These are phyloP conservation scores for Zea mays DNA, from an alignment of 176 grass and related monocot genomes.

Conservation along the genomic window DNA sequence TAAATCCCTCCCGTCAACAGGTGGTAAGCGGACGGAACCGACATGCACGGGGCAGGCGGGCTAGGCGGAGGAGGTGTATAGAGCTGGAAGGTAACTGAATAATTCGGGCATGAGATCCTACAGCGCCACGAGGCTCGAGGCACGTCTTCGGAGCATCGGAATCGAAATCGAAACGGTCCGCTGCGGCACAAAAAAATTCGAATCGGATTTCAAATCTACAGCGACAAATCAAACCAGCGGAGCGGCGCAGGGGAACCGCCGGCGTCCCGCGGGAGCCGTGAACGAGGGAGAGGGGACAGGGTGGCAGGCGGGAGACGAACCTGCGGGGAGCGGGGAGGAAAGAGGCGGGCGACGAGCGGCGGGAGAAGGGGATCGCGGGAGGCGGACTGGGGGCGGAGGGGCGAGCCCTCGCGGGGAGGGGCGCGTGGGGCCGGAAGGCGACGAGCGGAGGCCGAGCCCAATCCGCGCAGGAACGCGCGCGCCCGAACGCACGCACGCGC, in stretches of 20 bases:
- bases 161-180: neutral
- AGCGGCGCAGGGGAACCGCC: neutral
- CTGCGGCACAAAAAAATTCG: neutral
- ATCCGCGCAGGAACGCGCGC: neutral
- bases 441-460: conserved; percentile 18
- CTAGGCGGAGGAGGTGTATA: neutral
- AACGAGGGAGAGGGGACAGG: neutral
- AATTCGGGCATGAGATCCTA: neutral
- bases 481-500: conserved; percentile 17
- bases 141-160: neutral
- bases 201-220: conserved; percentile 7
- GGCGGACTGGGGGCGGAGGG: neutral
- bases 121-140: neutral
- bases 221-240: neutral
- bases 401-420: conserved; percentile 15
- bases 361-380: conserved; percentile 9
- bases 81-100: neutral
- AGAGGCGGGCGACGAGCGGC: neutral
- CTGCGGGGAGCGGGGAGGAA: neutral
- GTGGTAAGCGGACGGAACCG: neutral
- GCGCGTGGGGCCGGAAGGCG: conserved; percentile 16
- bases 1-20: neutral
- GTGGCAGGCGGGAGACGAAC: conserved; percentile 20
- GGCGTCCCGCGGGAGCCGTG: neutral
- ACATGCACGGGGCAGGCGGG: conserved; percentile 18